Base-by-base conservation (phyloP, 768 basidiomycete genomes). In the Mycena belliarum region DNA sequence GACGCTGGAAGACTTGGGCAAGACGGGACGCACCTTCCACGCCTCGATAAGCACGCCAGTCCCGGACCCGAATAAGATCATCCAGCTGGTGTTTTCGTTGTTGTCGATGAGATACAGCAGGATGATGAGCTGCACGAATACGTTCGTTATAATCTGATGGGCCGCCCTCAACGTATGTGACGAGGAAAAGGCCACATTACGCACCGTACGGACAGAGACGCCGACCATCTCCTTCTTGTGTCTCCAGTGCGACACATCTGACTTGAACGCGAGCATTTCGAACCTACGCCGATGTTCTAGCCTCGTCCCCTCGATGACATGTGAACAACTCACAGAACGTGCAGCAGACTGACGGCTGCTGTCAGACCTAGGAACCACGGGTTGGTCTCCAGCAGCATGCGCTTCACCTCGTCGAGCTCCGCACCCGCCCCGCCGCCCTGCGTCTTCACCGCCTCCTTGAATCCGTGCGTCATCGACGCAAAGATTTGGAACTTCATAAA, bases 261-360 rank as follows among this genome's bases (percentile, higher is more conserved):
- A 89, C 69, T 91, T 92, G 84, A 98, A 98, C 15, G 96, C 96
- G 55, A 97, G 77, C 84, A 97, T 91, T 75, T 96, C 94, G 69
- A 97, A 96, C 24, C 92, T 93, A 66, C 12, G 48, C 28, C 38
- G 12, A 28, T 11, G 6, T 49, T 65, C 24, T 35, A 55, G 55
- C 40, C 14, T 43, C 18, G 14, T 1, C 12, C 53, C 21, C 35
- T 25, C 26, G 42, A 15, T 33, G 63, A 28, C 47, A 47, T 55
- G 58, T 16, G 50, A 23, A 49, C 40, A 28, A 81, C 89, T 73
- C 65, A 95, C 87, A 97, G 75, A 64, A 86, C 83, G 73, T 99
- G 97, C 59, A 99, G 73, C 23, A 97, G 61, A 69, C 90, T 91
- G 67, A 98, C 96, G 48, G 91, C 52, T 18, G 79, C 92, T 1